Evolutionary conservation across 768 basidiomycete genomes (phyloP).

Genomic region (Psilocybe subaeruginosa): DNA sequence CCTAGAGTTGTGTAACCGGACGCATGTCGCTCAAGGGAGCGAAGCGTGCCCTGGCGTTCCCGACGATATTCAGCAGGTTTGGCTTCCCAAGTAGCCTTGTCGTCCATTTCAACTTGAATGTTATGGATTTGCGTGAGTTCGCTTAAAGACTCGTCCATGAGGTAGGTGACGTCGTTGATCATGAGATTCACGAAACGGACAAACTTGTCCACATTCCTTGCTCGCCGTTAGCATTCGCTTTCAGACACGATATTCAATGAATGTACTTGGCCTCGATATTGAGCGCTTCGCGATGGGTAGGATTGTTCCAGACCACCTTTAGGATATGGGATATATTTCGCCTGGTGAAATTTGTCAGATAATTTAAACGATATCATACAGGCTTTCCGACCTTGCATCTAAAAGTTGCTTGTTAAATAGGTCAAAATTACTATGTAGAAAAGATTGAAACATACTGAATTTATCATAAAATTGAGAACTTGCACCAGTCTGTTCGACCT

Average conservation of each 20-base stretch:
- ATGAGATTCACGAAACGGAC: slow-evolving; percentile 95
- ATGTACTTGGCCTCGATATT: slow-evolving; percentile 74
- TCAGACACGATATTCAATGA: neutral
- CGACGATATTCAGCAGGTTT: slow-evolving; percentile 73
- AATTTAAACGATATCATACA: slow-evolving; percentile 15
- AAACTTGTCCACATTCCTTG: slow-evolving; percentile 88
- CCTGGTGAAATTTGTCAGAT: slow-evolving; percentile 35
- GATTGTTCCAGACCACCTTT: slow-evolving; percentile 91
- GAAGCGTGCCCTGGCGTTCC: slow-evolving; percentile 79
- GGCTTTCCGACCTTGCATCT: slow-evolving; percentile 50
- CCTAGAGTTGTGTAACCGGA: slow-evolving; percentile 88
- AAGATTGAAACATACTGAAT: slow-evolving; percentile 68
- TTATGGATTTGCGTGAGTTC: slow-evolving; percentile 88
- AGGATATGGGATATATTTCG: slow-evolving; percentile 88
- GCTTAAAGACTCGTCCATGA: slow-evolving; percentile 93
- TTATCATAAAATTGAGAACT: slow-evolving; percentile 99
- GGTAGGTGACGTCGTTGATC: slow-evolving; percentile 99
- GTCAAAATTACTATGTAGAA: neutral
- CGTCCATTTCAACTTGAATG: slow-evolving; percentile 85
- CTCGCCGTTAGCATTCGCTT: neutral
- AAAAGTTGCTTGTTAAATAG: slow-evolving; percentile 1
- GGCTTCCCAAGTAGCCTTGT: slow-evolving; percentile 70
- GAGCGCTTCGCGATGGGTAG: slow-evolving; percentile 84
- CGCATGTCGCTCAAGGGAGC: slow-evolving; percentile 82
- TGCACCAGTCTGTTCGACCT: slow-evolving; percentile 97